Percentiles rank a stretch among this genome's conserved stretches.
Conservation (phyloP, 2,329 filamentous ascomycete genomes). For the Microdochium trichocladiopsis region DNA sequence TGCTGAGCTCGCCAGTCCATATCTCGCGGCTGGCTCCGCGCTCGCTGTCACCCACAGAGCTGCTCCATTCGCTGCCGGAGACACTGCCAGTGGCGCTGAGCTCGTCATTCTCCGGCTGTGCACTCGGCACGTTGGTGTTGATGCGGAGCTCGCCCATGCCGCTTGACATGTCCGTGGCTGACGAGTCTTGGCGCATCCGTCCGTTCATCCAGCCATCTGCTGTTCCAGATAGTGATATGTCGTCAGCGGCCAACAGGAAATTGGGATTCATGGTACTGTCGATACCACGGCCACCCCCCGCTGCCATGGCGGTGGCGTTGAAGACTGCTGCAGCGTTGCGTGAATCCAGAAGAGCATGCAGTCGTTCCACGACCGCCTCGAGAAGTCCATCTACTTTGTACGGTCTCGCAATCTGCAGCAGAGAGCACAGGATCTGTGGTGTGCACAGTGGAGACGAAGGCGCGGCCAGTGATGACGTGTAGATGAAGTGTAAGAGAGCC, state of each 20-base stretch:
- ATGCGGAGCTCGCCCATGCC: conserved; percentile 36
- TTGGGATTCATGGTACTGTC: conserved; percentile 59
- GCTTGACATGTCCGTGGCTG: conserved; percentile 13
- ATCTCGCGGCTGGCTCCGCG: conserved; percentile 49
- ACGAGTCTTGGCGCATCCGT: conserved; percentile 20
- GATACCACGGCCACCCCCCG: conserved; percentile 81
- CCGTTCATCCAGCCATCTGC: conserved; percentile 11
- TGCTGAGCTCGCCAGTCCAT: conserved; percentile 77
- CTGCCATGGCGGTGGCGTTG: conserved; percentile 96
- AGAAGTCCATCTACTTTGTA: conserved; percentile 90
- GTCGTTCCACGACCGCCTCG: conserved; percentile 84
- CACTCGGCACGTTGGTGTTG: conserved; percentile 46
- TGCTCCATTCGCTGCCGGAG: conserved; percentile 36
- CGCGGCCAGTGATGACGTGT: conserved; percentile 81
- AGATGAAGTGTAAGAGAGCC: conserved; percentile 85
- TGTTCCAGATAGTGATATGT: conserved; percentile 20
- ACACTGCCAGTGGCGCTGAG: conserved; percentile 49
- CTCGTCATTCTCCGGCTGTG: conserved; percentile 31
- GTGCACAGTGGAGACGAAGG: conserved; percentile 74
- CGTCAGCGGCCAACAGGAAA: conserved; percentile 45
- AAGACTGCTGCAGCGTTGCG: conserved; percentile 95
- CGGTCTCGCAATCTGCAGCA: conserved; percentile 86
- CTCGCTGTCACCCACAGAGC: conserved; percentile 28
- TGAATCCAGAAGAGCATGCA: conserved; percentile 85
- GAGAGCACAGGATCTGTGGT: conserved; percentile 89